A percentile compares a stretch with the other conserved stretches of the same genome.
These are phyloP conservation scores for Quercus robur DNA, from an alignment of 306 rosid genomes.

Conservation along the genomic window DNA sequence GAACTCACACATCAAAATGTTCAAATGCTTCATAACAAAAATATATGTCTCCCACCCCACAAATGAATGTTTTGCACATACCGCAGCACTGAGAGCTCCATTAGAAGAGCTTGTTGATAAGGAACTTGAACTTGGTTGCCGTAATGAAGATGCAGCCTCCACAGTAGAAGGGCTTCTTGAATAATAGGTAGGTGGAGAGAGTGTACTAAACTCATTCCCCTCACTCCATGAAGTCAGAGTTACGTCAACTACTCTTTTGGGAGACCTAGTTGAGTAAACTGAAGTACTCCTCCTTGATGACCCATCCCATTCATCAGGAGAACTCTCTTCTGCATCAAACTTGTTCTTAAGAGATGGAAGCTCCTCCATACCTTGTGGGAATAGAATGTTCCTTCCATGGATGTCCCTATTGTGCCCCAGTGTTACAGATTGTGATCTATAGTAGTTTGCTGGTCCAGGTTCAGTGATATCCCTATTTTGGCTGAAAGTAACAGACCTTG, in stretches of 20 bases:
- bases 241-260: too few species aligned
- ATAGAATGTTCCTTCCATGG: background rate
- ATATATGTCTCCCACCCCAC: too few species aligned
- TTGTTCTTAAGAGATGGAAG: conserved; percentile 19
- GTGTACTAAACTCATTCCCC: too few species aligned
- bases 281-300: conserved; percentile 3
- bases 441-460: background rate
- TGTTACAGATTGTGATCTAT: background rate
- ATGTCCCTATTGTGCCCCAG: background rate
- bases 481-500: background rate
- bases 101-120: too few species aligned
- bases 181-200: too few species aligned
- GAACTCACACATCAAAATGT: too few species aligned
- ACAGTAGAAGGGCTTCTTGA: too few species aligned
- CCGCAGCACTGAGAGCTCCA: background rate
- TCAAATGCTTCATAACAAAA: too few species aligned
- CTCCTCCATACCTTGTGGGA: background rate
- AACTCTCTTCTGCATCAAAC: conserved; percentile 12
- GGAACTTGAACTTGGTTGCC: too few species aligned
- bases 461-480: background rate
- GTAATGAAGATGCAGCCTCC: too few species aligned
- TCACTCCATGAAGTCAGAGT: too few species aligned
- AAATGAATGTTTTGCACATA: background rate
- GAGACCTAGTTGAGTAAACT: too few species aligned
- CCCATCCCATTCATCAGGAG: conserved; percentile 12